Conservation (phyloP, 2,329 filamentous ascomycete genomes). For the Ascosphaera aggregata region DNA sequence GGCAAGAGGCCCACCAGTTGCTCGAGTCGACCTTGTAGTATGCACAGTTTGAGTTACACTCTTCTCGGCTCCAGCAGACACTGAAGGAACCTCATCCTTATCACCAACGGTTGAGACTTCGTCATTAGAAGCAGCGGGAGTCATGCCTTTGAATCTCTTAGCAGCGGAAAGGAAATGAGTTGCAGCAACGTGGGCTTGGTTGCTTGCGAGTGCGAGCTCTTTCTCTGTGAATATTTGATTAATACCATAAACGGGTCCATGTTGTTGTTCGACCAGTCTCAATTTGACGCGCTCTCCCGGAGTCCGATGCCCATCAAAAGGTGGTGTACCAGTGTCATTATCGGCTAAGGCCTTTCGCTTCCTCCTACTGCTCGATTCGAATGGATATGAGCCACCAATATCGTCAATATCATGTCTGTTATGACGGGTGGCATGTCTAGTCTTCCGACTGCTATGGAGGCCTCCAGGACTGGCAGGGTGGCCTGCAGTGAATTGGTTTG, state of each 20-base stretch:
- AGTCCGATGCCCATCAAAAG: constrained; percentile 23
- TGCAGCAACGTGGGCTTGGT: constrained; percentile 35
- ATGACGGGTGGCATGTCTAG: constrained; percentile 32
- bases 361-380: constrained; percentile 28
- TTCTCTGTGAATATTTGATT: constrained; percentile 44
- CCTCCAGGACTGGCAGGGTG: constrained; percentile 40
- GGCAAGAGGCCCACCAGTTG: constrained; percentile 25
- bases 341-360: constrained; percentile 35
- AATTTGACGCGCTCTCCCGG: constrained; percentile 30
- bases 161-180: constrained; percentile 34
- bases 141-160: constrained; percentile 18
- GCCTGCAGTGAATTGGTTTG: constrained; percentile 41
- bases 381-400: constrained; percentile 22
- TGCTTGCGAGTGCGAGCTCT: constrained; percentile 37
- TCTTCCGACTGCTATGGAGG: constrained; percentile 36
- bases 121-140: constrained; percentile 17
- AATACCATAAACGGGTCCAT: constrained; percentile 35
- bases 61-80: constrained; percentile 34
- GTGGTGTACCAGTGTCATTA: constrained; percentile 35
- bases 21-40: constrained; percentile 30
- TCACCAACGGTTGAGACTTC: constrained; percentile 13
- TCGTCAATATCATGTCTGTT: constrained; percentile 30
- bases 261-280: constrained; percentile 30
- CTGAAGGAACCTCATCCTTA: constrained; percentile 19
- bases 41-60: constrained; percentile 32